Conservation (phyloP, 2,329 filamentous ascomycete species). For the Pseudogymnoascus sp. region DNA sequence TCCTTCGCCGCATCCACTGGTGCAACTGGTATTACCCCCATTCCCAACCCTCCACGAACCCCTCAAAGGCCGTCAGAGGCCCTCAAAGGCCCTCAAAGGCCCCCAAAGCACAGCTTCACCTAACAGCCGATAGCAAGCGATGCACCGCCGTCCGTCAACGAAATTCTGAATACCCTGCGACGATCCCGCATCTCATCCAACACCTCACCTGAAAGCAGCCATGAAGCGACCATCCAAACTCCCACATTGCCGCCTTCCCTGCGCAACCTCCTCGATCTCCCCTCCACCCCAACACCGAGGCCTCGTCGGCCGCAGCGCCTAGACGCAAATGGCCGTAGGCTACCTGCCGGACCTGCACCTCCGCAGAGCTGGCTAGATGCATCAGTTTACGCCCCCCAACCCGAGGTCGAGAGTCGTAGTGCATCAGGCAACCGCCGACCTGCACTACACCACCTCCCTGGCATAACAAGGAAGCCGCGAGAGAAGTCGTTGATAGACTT, state of each 20-base stretch:
- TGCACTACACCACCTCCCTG: slow-evolving; percentile 31
- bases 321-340: slow-evolving; percentile 41
- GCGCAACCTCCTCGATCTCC: slow-evolving; percentile 50
- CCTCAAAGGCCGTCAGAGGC: not conserved
- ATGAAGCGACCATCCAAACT: slow-evolving; percentile 21
- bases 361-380: slow-evolving; percentile 48
- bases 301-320: slow-evolving; percentile 34
- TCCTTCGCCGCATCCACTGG: slow-evolving; percentile 36
- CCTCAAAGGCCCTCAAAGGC: too few relatives aligned
- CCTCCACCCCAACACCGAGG: slow-evolving; percentile 45
- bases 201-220: slow-evolving; percentile 26
- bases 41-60: not conserved
- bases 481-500: slow-evolving; percentile 38
- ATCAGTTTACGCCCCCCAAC: slow-evolving; percentile 24
- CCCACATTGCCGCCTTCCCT: slow-evolving; percentile 54
- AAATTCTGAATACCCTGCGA: slow-evolving; percentile 50
- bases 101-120: not conserved
- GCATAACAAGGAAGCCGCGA: slow-evolving; percentile 33
- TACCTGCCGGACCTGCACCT: slow-evolving; percentile 51
- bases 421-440: slow-evolving; percentile 21
- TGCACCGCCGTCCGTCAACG: slow-evolving; percentile 44
- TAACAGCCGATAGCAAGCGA: slow-evolving; percentile 19
- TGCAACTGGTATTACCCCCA: slow-evolving; percentile 21
- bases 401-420: slow-evolving; percentile 10
- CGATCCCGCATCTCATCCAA: slow-evolving; percentile 37